Conservation (phyloP, 2,329 filamentous ascomycete genomes). For the Taxawa tesnikishii region DNA sequence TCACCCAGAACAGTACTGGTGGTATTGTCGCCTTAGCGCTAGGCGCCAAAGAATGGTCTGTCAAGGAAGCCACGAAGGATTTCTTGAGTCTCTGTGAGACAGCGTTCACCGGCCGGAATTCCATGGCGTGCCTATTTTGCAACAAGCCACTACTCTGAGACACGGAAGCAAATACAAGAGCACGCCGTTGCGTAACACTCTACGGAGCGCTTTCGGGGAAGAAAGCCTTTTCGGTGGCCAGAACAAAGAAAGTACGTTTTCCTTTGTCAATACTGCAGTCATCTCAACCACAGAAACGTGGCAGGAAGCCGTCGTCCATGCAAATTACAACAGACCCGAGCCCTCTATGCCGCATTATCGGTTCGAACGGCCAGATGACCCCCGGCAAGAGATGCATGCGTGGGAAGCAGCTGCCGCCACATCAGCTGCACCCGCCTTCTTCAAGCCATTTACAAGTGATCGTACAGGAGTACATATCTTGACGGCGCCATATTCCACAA, state of each 20-base stretch:
- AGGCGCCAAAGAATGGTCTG: constrained; percentile 23
- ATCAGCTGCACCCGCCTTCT: constrained; percentile 36
- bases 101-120: constrained; percentile 30
- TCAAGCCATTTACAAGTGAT: constrained; percentile 40
- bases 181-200: constrained; percentile 19
- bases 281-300: constrained; percentile 29
- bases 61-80: constrained; percentile 26
- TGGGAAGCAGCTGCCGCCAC: constrained; percentile 43
- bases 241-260: no score
- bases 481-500: constrained; percentile 39
- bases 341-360: constrained; percentile 18
- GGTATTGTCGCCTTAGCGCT: constrained; percentile 33
- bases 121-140: constrained; percentile 22
- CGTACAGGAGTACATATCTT: constrained; percentile 34
- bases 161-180: constrained; percentile 19
- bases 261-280: constrained; percentile 32
- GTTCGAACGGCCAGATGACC: constrained; percentile 28
- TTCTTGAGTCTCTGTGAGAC: constrained; percentile 27
- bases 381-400: constrained; percentile 28
- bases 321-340: constrained; percentile 32
- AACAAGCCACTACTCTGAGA: constrained; percentile 17
- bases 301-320: constrained; percentile 27
- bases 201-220: constrained; percentile 26
- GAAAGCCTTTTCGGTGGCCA: constrained; percentile 28
- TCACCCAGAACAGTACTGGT: no score